These are phyloP conservation scores for Phytophthora constricta DNA, from an alignment of 352 stramenopile genomes.

Conservation along the genomic window DNA sequence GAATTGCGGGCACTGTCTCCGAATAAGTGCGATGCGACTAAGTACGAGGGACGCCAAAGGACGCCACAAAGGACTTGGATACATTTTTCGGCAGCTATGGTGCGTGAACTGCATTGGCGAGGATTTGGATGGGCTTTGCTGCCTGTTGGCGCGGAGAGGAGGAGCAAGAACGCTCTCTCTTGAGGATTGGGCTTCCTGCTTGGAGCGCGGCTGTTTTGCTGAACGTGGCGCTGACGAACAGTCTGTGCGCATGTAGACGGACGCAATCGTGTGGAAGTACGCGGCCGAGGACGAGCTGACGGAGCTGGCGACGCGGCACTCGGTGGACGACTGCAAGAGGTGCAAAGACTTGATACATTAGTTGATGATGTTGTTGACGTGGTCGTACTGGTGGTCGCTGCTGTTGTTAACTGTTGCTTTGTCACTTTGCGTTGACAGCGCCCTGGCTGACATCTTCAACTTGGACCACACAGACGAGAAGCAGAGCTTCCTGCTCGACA, in stretches of 20 bases:
- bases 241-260: conserved; percentile 39
- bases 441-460: conserved; percentile 58
- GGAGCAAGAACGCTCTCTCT: neutral
- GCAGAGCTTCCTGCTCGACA: conserved; percentile 55
- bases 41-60: neutral
- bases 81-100: neutral
- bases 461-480: conserved; percentile 46
- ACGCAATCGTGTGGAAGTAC: conserved; percentile 69
- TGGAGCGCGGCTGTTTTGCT: too few species aligned
- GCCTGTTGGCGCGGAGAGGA: neutral
- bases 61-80: neutral
- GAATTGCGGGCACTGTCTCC: too few species aligned
- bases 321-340: conserved; percentile 67
- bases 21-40: neutral
- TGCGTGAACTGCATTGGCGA: neutral
- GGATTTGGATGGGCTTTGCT: neutral
- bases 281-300: conserved; percentile 49
- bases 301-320: conserved; percentile 45
- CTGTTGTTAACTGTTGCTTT: conserved; percentile 8
- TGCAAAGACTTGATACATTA: conserved; percentile 17
- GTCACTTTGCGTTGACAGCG: too few species aligned
- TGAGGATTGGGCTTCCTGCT: neutral
- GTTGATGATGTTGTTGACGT: too few species aligned
- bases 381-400: neutral
- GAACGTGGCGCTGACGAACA: conserved; percentile 7